phyloP scores from a whole-genome alignment of 1,284 basidiomycete species.

The Cystobasidium slooffiae region DNA sequence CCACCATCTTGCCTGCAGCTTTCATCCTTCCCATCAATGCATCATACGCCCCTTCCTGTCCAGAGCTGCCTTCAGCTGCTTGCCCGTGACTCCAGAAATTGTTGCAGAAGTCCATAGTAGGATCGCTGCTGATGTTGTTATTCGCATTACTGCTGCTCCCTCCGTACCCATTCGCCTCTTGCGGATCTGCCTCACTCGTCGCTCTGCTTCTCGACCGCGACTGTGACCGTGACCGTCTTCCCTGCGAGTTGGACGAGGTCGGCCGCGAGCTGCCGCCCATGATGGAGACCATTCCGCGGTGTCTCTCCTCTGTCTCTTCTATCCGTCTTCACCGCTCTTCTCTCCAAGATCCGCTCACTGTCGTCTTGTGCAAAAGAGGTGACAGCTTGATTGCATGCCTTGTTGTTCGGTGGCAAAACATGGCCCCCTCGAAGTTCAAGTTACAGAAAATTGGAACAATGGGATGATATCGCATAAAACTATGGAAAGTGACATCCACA shows the following conservation, averaged over 20 bases:
- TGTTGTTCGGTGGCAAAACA: not conserved
- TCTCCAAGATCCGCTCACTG: not conserved
- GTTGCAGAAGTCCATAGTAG: slow-evolving; percentile 74
- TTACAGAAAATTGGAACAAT: not conserved
- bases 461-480: too few relatives aligned
- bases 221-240: slow-evolving; percentile 37
- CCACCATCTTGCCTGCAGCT: slow-evolving; percentile 80
- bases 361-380: not conserved
- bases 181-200: slow-evolving; percentile 9
- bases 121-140: not conserved
- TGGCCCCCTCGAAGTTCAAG: slow-evolving; percentile 9
- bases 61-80: slow-evolving; percentile 47
- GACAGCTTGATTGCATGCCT: not conserved
- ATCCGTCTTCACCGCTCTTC: not conserved
- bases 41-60: slow-evolving; percentile 79
- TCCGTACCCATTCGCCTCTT: slow-evolving; percentile 20
- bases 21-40: slow-evolving; percentile 86
- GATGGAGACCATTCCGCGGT: slow-evolving; percentile 3
- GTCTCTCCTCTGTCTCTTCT: not conserved
- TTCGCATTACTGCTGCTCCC: slow-evolving; percentile 25
- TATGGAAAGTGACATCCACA: too few relatives aligned
- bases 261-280: slow-evolving; percentile 28
- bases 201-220: slow-evolving; percentile 40
- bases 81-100: slow-evolving; percentile 83
- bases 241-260: slow-evolving; percentile 28